Evolutionary conservation across 306 rosid genomes (phyloP).

Genomic region (Luffa aegyptiaca): DNA sequence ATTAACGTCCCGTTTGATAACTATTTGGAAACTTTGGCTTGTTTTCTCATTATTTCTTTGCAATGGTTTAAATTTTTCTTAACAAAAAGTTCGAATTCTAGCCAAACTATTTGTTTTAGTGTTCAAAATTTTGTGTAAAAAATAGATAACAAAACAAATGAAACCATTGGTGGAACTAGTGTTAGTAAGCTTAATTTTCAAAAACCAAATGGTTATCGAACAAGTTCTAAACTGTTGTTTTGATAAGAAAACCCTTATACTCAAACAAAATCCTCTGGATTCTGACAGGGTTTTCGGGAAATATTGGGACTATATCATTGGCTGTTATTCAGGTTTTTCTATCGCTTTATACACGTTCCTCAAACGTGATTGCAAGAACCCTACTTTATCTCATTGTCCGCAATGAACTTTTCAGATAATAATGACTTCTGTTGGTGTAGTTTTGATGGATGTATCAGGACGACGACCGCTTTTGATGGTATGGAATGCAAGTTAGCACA

Average conservation of each 20-base stretch:
- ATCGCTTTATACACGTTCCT: neutral
- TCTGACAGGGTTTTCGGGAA: constrained; percentile 63
- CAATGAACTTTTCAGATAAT: neutral
- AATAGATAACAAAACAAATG: too few relatives aligned
- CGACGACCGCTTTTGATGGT: constrained; percentile 26
- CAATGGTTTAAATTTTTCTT: too few relatives aligned
- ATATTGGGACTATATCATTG: constrained; percentile 66
- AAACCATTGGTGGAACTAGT: too few relatives aligned
- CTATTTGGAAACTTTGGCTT: too few relatives aligned
- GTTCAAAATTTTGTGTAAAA: too few relatives aligned
- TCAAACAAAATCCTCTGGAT: constrained; percentile 12
- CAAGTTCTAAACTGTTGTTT: too few relatives aligned
- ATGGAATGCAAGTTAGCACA: neutral
- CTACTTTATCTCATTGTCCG: neutral
- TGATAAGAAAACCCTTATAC: neutral
- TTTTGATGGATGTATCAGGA: constrained; percentile 20
- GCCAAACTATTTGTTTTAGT: too few relatives aligned
- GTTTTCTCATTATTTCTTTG: too few relatives aligned
- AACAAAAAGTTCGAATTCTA: too few relatives aligned
- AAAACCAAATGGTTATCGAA: too few relatives aligned
- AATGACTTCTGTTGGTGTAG: constrained; percentile 15
- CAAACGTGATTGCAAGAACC: neutral
- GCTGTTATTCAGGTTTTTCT: constrained; percentile 60
- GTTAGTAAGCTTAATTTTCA: too few relatives aligned
- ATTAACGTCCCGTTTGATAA: neutral